Base-by-base conservation (phyloP, 768 basidiomycete species). In the Porpolomopsis calyptriformis region DNA sequence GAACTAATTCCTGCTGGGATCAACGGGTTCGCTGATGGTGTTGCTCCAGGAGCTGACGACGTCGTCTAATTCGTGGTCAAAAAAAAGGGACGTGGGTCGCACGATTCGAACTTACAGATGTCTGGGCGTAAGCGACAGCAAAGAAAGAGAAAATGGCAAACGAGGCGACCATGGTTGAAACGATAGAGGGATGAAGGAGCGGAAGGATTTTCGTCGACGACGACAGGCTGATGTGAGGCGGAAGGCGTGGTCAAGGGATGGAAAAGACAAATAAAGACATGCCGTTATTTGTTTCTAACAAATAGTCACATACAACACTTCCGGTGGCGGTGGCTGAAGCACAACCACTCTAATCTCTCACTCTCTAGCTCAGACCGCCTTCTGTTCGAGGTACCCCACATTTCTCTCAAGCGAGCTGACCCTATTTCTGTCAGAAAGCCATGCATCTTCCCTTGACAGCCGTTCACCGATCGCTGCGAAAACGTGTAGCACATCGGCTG, bases 1-100 rank as follows among this genome's bases (percentile, higher is more conserved):
- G 51, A 1, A 57, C 73, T 77, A 56, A 90, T 78, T 44, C 67
- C 74, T 11, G 75, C 47, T n/a, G 90, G 89, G 59, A 92, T 81
- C 54, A 79, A 66, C 9, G 78, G 62, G 57, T 68, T 70, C 26
- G 62, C 50, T 40, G 68, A 24, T 22, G 57, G 46, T 20, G 59
- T 47, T 14, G 57, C 52, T 33, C 5, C 1, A 19, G 18, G 6
- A 31, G 18, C 23, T 23, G 24, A 10, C 26, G 8, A 33, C 25
- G 22, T 18, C 11, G 1, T n/a, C n/a, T n/a, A n/a, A n/a, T n/a
- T n/a, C n/a, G n/a, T n/a, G n/a, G n/a, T n/a, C n/a, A n/a, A n/a
- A n/a, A n/a, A n/a, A n/a, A n/a, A n/a, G n/a, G n/a, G n/a, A n/a
- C n/a, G n/a, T n/a, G n/a, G n/a, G n/a, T n/a, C n/a, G n/a, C n/a